phyloP scores from a whole-genome alignment of 345 rosid species.

The Boechera divaricarpa region DNA sequence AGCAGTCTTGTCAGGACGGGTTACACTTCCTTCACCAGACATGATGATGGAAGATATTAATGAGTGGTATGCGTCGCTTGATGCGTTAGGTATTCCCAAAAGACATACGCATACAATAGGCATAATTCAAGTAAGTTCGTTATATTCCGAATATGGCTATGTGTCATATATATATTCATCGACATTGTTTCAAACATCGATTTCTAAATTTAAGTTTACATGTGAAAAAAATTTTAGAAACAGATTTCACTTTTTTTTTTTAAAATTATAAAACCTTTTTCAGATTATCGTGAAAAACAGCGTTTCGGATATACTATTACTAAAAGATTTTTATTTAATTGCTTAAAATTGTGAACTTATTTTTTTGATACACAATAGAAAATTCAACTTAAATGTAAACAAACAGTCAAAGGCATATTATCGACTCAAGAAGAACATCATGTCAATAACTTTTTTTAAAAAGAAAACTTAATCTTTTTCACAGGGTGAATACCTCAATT shows the following conservation, averaged over 20 bases:
- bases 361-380: too few relatives aligned
- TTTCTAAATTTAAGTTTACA: too few relatives aligned
- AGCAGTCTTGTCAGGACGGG: neutral
- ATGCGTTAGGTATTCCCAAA: neutral
- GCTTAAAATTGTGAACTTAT: too few relatives aligned
- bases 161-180: too few relatives aligned
- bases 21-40: neutral
- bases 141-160: neutral
- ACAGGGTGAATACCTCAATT: neutral
- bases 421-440: neutral
- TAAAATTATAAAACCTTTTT: too few relatives aligned
- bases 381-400: neutral
- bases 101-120: neutral
- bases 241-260: neutral
- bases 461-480: neutral
- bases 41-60: neutral
- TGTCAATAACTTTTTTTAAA: neutral
- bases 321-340: too few relatives aligned
- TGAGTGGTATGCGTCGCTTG: neutral
- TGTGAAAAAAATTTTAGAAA: neutral
- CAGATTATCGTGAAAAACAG: neutral
- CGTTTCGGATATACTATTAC: neutral
- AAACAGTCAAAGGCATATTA: neutral
- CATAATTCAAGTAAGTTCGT: neutral
- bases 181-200: neutral